Evolutionary conservation across 495 filamentous ascomycete species (phyloP), one percentile per base, ranked within the genome.

Genomic region (Pyrenula massariospora): DNA sequence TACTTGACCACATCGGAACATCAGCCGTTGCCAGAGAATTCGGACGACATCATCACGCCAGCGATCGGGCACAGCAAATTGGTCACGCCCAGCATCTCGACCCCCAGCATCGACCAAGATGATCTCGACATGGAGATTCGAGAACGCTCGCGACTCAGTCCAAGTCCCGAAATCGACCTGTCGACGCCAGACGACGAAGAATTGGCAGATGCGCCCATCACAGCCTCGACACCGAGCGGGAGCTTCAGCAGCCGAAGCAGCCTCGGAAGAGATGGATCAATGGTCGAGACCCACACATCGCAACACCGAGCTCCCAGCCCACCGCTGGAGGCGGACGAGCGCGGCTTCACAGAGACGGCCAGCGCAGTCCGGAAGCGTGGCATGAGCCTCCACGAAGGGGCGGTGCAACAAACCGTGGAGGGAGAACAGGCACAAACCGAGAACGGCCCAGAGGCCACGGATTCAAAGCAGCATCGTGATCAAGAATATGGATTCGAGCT

Each of bases 321-420:
- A 52, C 90, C 89, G 22, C 79, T 97, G 24, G 93, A 98, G 73
- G 87, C 88, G 60, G 93, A 97, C 60, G 93, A 98, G 73, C 88
- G 86, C 63, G 93, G 97, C 70, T 98, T 98, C 65, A 96, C 89
- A 2, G 89, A 92, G 71, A 96, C 92, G 3, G 93, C 93, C 10
- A 84, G 85, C 63, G 85, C 83, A 49, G 80, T 96, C 68, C 89
- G 89, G 62, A 87, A 86, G 72, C 81, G 87, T 57, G 88, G 79
- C 57, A 73, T 78, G 57, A 79, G 69, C 60, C 57, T 66, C 22
- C 75, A 73, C 49, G 78, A 77, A 50, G 57, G 69, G 57, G 73
- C 57, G 49, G 61, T 63, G 36, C 63, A 56, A 56, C 68, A 59
- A 58, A 67, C 67, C 24, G 62, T 57, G 25, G 68, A 66, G 55